phyloP scores from a whole-genome alignment of 2,329 filamentous ascomycete genomes.

The Penicillium sp. region DNA sequence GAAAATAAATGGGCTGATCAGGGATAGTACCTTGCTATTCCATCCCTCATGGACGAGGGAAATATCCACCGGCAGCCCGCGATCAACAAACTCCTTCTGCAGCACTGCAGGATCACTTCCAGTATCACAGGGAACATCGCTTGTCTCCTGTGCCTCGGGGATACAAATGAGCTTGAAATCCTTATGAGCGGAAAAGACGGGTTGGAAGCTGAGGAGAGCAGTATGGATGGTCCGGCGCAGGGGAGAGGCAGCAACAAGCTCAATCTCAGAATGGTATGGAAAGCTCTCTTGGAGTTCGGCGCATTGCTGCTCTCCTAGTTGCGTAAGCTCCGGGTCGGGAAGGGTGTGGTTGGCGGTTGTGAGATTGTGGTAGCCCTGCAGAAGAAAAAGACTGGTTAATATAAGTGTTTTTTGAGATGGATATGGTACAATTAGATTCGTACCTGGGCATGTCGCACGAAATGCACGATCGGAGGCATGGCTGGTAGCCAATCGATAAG shows the following conservation, averaged over 20 bases:
- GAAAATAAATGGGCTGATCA: neutral
- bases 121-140: conserved; percentile 69
- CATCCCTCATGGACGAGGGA: conserved; percentile 60
- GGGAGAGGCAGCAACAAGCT: conserved; percentile 72
- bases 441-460: conserved; percentile 47
- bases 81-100: conserved; percentile 56
- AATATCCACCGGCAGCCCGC: conserved; percentile 58
- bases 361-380: conserved; percentile 77
- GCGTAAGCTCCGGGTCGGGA: conserved; percentile 74
- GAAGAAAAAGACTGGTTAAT: neutral
- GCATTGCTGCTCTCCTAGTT: conserved; percentile 73
- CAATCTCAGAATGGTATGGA: conserved; percentile 61
- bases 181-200: conserved; percentile 45
- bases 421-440: neutral
- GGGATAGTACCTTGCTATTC: conserved; percentile 59
- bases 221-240: conserved; percentile 79
- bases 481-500: neutral
- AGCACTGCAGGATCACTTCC: conserved; percentile 59
- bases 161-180: conserved; percentile 59
- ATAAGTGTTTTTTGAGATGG: neutral
- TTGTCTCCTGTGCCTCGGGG: conserved; percentile 76
- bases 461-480: conserved; percentile 43
- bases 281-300: conserved; percentile 58
- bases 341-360: conserved; percentile 64
- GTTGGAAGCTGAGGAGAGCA: conserved; percentile 64